phyloP scores from a whole-genome alignment of 2,329 filamentous ascomycete species.

The Microcyclosporella mali region DNA sequence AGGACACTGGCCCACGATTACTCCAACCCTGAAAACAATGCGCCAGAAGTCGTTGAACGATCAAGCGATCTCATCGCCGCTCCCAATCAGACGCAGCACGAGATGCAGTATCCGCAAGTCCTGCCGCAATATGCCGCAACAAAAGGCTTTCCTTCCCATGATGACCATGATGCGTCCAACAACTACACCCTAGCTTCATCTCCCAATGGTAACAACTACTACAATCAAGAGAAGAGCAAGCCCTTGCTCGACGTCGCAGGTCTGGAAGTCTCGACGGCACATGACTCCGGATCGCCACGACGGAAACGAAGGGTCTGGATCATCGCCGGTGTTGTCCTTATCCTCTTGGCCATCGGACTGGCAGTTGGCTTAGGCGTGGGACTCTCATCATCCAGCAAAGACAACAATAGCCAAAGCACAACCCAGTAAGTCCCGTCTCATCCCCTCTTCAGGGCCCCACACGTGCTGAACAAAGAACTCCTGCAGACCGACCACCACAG shows the following conservation, averaged over 20 bases:
- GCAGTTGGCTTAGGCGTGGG: slow-evolving; percentile 9
- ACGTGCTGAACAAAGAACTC: background rate
- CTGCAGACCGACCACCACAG: background rate
- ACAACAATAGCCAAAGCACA: background rate
- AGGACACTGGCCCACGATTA: too few relatives aligned
- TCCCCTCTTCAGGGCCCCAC: too few relatives aligned
- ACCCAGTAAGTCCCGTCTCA: too few relatives aligned
- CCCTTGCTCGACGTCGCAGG: background rate
- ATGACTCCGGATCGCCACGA: background rate
- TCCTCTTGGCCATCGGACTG: slow-evolving; percentile 8
- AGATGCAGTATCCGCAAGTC: slow-evolving; percentile 1
- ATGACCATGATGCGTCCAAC: too few relatives aligned
- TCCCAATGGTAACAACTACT: background rate
- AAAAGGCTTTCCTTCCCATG: background rate
- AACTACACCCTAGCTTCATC: too few relatives aligned
- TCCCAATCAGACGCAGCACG: background rate
- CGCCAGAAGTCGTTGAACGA: slow-evolving; percentile 1
- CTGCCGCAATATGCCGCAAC: background rate
- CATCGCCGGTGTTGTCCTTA: slow-evolving; percentile 2
- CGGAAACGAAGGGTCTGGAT: slow-evolving; percentile 8
- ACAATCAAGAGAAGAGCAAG: background rate
- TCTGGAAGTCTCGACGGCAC: background rate
- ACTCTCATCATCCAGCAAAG: slow-evolving; percentile 4
- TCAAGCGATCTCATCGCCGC: slow-evolving; percentile 2
- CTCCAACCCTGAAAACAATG: background rate